Conservation (phyloP, 1,139 yeast genomes). For the Taphrina communis region DNA sequence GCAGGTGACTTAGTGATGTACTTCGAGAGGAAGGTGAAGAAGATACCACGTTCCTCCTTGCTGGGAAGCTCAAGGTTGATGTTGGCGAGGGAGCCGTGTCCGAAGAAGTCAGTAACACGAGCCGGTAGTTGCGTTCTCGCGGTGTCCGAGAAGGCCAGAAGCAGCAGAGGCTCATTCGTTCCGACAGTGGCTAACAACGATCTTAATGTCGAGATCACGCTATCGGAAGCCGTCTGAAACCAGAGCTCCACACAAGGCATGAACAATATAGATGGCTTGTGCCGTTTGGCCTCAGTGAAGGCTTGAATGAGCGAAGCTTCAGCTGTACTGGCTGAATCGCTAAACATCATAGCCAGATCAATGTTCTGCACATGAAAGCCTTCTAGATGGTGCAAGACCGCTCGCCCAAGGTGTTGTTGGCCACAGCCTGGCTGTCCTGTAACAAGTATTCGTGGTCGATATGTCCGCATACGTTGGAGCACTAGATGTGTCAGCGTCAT, state of each 20-base stretch:
- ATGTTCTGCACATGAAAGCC: constrained; percentile 88
- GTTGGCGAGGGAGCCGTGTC: constrained; percentile 58
- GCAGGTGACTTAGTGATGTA: constrained; percentile 72
- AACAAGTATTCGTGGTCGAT: constrained; percentile 79
- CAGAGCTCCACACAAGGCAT: constrained; percentile 86
- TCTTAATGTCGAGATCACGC: constrained; percentile 73
- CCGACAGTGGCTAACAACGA: constrained; percentile 71
- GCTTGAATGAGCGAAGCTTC: constrained; percentile 86
- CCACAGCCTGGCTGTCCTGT: constrained; percentile 84
- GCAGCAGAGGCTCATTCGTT: constrained; percentile 73
- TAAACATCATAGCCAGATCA: constrained; percentile 76
- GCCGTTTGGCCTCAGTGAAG: constrained; percentile 85
- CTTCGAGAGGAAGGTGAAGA: constrained; percentile 62
- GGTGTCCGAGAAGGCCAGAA: constrained; percentile 76
- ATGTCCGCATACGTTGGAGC: constrained; percentile 67
- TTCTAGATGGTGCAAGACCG: constrained; percentile 79
- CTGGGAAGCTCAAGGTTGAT: constrained; percentile 58
- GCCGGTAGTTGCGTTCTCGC: constrained; percentile 54
- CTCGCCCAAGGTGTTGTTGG: constrained; percentile 83
- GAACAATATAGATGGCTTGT: constrained; percentile 83
- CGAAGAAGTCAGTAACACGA: constrained; percentile 59
- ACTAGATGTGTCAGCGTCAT: constrained; percentile 41
- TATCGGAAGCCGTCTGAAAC: constrained; percentile 68
- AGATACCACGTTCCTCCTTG: constrained; percentile 58
- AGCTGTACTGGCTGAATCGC: constrained; percentile 76